Base-by-base conservation (phyloP, 129 eudicot genomes). In the Apium graveolens region DNA sequence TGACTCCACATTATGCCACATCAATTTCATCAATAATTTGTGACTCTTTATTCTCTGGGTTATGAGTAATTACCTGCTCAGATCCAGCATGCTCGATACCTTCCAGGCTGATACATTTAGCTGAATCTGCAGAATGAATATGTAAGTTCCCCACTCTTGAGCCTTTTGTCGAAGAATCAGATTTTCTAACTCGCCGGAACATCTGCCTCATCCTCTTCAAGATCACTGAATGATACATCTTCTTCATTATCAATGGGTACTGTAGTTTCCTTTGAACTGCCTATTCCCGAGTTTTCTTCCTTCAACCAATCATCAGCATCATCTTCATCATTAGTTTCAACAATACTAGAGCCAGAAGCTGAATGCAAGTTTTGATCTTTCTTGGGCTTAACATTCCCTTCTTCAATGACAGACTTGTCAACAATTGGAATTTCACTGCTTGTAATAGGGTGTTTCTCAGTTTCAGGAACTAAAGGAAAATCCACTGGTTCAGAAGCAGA, bases 221-320 rank as follows among this genome's bases (percentile, higher is more conserved):
- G 92, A 82, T 96, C 99, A 87, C 97, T 96, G 66, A 92, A 96
- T 7, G 99, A 90, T 32, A 96, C 92, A 83, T 91, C 97, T 31
- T 87, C 99, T 44, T 92, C 92, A 77, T 87, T 82, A 74, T 82
- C 92, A 14, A 92, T 46, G 49, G 83, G 82, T 51, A 90, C 79
- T 20, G 87, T 71, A 43, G 83, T 80, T 32, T 83, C 79, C 53
- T 78, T 76, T 32, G 87, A 63, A 63, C 83, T 76, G 76, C 71
- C 86, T 24, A 41, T 42, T 81, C 92, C 94, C 11, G 92, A 77
- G 69, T 77, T 84, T 80, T 91, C 98, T 79, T 90, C 98, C 80
- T 91, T 88, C 37, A 95, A 85, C 98, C 97, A 95, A 74, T 84
- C 94, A 75, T 90, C 94, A 14, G 76, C 91, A 70, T 90, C 97